A percentile compares a stretch with the other conserved stretches of the same genome.
These are phyloP conservation scores for Linnemannia exigua DNA, from an alignment of 192 early-diverging fungal genomes.

Conservation along the genomic window DNA sequence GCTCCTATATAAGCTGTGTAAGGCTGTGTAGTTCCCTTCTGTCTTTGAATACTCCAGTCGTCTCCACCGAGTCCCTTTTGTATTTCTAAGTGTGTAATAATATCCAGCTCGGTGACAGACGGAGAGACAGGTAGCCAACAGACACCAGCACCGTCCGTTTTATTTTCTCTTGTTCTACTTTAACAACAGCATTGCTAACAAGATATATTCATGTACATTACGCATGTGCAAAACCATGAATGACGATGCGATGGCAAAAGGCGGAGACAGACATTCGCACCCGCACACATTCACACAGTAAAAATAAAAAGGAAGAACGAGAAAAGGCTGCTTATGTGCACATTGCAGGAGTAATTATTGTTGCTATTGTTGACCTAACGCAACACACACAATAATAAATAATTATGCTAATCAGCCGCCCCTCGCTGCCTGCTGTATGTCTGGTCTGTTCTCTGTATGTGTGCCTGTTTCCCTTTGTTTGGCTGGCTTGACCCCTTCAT, in stretches of 20 bases:
- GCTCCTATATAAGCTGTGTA: too few species aligned
- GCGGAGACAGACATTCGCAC: background rate
- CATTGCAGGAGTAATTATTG: too few species aligned
- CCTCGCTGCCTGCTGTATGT: background rate
- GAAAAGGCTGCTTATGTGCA: too few species aligned
- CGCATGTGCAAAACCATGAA: background rate
- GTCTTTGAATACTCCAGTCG: too few species aligned
- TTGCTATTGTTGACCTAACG: too few species aligned
- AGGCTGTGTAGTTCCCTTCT: too few species aligned
- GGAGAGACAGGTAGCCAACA: background rate
- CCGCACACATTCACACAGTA: too few species aligned
- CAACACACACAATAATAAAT: too few species aligned
- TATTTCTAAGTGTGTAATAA: background rate
- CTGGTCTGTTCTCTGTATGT: background rate
- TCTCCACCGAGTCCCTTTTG: background rate
- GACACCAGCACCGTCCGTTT: background rate
- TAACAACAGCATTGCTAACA: background rate
- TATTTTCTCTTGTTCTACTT: background rate
- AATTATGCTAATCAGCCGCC: background rate
- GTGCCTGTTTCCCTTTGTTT: background rate
- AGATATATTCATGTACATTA: background rate
- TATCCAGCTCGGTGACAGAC: background rate
- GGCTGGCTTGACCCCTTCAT: background rate
- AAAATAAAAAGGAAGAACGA: too few species aligned
- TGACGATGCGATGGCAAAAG: constrained; percentile 3